Base-by-base conservation (phyloP, 1,284 basidiomycete genomes). In the Apiotrichum mycotoxinovorans region DNA sequence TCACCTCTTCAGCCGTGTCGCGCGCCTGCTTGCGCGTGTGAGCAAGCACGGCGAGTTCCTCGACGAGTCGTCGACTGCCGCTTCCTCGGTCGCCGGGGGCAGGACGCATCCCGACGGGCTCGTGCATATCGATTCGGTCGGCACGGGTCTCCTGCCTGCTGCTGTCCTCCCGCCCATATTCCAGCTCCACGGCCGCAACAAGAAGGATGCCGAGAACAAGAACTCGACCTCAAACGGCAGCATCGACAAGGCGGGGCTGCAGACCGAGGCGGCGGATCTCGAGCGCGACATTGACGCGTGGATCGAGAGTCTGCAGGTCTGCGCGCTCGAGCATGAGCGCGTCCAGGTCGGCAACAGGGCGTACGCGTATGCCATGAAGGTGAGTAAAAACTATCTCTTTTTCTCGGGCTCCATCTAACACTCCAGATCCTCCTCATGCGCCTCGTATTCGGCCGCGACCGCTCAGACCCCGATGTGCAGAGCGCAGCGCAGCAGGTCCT, bases 391-490 rank as follows among this genome's bases (percentile, higher is more conserved):
- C 8, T 15, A 30, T 12, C 30, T 30, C 7, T 15, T 26, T 4
- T 27, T 23, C 20, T 22, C 25, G 14, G n/a, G 26, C 42, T 8
- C 42, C 15, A 10, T 20, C 53, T 49, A 56, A 30, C 23, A 10
- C n/a, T 23, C 25, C 49, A 81, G 81, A 80, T 80, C 59, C 67
- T 80, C 51, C 72, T 82, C 26, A 73, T 81, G 17, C 72, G 79
- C 38, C 80, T 79, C 55, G 76, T 82, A 23, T 80, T 79, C 61
- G 70, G 77, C 38, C 72, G 77, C 52, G 60, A 70, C 20, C 69
- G 77, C 25, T 68, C 67, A 37, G 78, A 80, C 66, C 63, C 68
- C 33, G 65, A 75, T 30, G 79, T 80, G 22, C 80, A 81, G 54
- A 54, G 58, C 14, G 69, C 72, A 5, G 72, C 73, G 17, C 62